Base-by-base conservation (phyloP, 768 basidiomycete species). In the Tricholomella constricta region DNA sequence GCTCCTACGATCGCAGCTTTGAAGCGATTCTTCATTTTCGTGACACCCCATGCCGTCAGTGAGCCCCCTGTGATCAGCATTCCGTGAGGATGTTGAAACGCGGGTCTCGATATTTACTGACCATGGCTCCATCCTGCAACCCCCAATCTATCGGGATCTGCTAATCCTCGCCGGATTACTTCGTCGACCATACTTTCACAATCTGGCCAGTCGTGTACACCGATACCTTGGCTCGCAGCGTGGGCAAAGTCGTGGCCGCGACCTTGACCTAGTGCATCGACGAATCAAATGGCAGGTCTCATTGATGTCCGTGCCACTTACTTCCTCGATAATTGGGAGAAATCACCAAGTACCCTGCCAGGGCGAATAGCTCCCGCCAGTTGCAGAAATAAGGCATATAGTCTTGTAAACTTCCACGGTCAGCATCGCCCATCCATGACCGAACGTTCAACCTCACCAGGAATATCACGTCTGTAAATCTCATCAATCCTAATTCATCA, bases 331-430 rank as follows among this genome's bases (percentile, higher is more conserved):
- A 73, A 46, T 73, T 73, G 9, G 72, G 70, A 9, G 68, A 73
- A 26, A 73, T 61, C 0, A 70, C 69, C 14, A 73, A 60, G 52
- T 69, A 73, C 27, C 72, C 72, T 10, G 67, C 64, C 48, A 63
- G 67, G 5, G 70, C 69, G 15, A 70, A 57, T 32, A 70, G 52
- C 38, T 73, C 72, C 10, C 72, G 64, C 72, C 72, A 73, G 52
- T 70, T 70, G 55, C 70, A 69, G 53, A 70, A 71, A 42, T 73
- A 72, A 22, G 69, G 70, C 72, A 73, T 73, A 54, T 71, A 73
- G 58, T 73, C 72, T 71, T 42, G 26, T 26, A 46, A 5, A 25
- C 35, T 6, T 25, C 22, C 35, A 6, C 12, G 11, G 20, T 54
- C 23, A 41, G 34, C 40, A 32, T 49, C 36, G 31, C 9, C 27